Evolutionary conservation across 257 asterid species (phyloP), one percentile per base, ranked within the genome.

Genomic region (Solanum rostratum): DNA sequence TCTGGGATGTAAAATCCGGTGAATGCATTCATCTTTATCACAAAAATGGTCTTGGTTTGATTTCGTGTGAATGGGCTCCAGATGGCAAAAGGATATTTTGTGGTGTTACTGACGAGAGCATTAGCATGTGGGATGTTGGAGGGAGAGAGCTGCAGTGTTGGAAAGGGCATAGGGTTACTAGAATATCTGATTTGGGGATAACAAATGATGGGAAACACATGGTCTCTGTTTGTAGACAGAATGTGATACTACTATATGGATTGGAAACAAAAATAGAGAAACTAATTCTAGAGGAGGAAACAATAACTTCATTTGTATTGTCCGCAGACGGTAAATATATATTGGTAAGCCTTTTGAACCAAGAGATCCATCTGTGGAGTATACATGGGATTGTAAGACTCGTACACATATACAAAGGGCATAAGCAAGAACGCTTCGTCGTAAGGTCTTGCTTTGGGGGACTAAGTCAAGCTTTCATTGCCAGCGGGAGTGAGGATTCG

Each of bases 401-500:
- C 63, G 69, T 94, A 74, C 91, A 93, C 85, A 93, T 87, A 83
- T 97, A 90, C 90, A 91, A 88, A 88, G 99, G 99, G 84, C 98
- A 96, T 89, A 94, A 87, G 84, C 96, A 92, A 18, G 63, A 91
- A 41, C 97, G 99, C 52, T 96, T 88, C 85, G 91, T 96, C 13
- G 91, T 96, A 27, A 90, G 95, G 88, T 92, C 98, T 18, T 97
- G 99, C 88, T 93, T 97, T 57, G 99, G 98, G 81, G 98, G 99
- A 81, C 71, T 91, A 37, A 92, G 91, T 19, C 96, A 95, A 88
- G 91, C 96, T 68, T 97, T 97, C 83, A 85, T 96, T 60, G 98
- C 98, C 79, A 95, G 99, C 68, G 99, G 99, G 60, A 96, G 99
- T 19, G 99, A 96, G 90, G 95, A 96, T 89, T 95, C 99, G 39